Base-by-base conservation (phyloP, 164 flowering plant genomes). In the Macadamia tetraphylla region DNA sequence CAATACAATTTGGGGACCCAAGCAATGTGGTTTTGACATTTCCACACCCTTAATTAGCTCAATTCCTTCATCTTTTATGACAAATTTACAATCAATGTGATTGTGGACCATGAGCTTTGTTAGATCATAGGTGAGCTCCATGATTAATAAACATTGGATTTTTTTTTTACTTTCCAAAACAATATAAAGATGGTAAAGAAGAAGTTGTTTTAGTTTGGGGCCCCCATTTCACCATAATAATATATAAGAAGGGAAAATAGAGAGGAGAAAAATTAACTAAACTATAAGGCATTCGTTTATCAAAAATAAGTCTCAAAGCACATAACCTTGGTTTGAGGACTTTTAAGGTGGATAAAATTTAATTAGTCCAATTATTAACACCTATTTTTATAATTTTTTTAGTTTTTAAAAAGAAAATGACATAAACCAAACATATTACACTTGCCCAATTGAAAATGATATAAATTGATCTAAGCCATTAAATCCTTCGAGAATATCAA, bases 361-460 rank as follows among this genome's bases (percentile, higher is more conserved):
- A 7, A 29, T 60, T 31, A 14, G 29, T 58, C 40, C 9, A 11
- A 59, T 59, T 0, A 53, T 17, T 3, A 14, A 14, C 3, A 60
- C 12, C 43, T 12, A 60, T 32, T 29, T 40, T 29, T 30, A 29
- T 31, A 60, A 32, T 15, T 14, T 46, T 3, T n/a, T 58, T 58
- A 14, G 30, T 11, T 23, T 60, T 23, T 23, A 23, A 23, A 59
- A 13, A 42, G 66, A 69, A 62, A 69, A 63, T 62, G 72, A 62
- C 61, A 40, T 66, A 62, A 69, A 69, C 72, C 66, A 62, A 69
- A 62, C 71, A 62, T 23, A 65, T 52, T 60, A 61, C 66, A 48
- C 23, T 9, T 23, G 8, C 15, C 60, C 51, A 14, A n/a, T 31
- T 52, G 71, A 53, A 61, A 61, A 35, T n/a, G 71, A 69, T 66